These are phyloP conservation scores for Coniferiporia sulphurascens DNA, from an alignment of 1,284 basidiomycete species.

Conservation along the genomic window DNA sequence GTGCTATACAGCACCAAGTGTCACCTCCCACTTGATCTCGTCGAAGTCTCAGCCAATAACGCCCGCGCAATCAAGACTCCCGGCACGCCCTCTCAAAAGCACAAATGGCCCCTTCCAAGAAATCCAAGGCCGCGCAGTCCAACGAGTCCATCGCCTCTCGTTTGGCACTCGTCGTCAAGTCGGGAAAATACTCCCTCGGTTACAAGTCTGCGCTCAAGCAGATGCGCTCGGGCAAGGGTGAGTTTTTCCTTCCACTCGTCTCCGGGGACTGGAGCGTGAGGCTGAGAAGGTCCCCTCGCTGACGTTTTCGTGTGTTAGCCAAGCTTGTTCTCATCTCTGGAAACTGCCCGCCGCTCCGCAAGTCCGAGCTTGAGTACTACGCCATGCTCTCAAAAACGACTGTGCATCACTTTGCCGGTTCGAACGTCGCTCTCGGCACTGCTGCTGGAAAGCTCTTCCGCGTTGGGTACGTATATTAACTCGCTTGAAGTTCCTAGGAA, in stretches of 20 bases:
- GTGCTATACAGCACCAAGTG: background rate
- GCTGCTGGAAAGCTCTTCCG: constrained; percentile 99
- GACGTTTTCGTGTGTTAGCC: constrained; percentile 54
- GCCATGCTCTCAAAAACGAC: constrained; percentile 99
- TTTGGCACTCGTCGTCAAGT: constrained; percentile 98
- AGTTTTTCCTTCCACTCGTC: constrained; percentile 39
- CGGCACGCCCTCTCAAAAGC: constrained; percentile 7
- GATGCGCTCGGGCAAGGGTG: constrained; percentile 98
- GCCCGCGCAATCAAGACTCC: constrained; percentile 24
- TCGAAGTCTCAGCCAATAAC: background rate
- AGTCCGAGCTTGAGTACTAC: constrained; percentile 99
- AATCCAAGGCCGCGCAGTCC: constrained; percentile 88
- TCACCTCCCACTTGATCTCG: background rate
- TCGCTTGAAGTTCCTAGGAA: background rate
- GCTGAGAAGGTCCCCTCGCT: constrained; percentile 96
- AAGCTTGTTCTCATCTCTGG: constrained; percentile 99
- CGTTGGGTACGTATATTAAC: constrained; percentile 69
- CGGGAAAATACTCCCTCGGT: constrained; percentile 87
- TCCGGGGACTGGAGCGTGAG: constrained; percentile 87
- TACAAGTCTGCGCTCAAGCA: constrained; percentile 98
- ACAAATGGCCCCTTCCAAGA: constrained; percentile 89
- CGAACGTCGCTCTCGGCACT: constrained; percentile 97
- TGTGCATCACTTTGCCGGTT: constrained; percentile 95
- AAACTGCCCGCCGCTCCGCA: constrained; percentile 98
- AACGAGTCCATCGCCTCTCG: constrained; percentile 94